phyloP scores from a whole-genome alignment of 208 protist genomes.

The Acanthamoeba lenticulata region DNA sequence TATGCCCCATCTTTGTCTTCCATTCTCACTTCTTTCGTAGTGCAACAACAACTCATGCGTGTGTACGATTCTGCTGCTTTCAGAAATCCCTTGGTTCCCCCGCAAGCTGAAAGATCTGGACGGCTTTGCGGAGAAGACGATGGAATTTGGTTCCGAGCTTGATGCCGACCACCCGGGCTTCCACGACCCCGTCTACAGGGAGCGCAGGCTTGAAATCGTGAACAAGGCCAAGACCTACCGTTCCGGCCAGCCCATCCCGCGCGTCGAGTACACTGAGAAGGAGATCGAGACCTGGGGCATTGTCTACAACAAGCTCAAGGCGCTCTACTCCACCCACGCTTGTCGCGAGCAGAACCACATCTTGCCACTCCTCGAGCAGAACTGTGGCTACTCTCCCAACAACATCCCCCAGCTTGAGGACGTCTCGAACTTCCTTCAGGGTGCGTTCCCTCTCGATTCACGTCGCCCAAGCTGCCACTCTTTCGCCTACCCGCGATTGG shows the following conservation, averaged over 20 bases:
- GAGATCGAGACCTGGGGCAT: conserved; percentile 92
- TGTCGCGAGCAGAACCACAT: conserved; percentile 94
- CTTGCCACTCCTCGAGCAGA: conserved; percentile 93
- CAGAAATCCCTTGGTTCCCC: conserved; percentile 83
- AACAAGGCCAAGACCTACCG: conserved; percentile 24
- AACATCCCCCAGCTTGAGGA: conserved; percentile 95
- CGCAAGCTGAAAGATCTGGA: conserved; percentile 89
- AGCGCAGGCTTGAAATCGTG: conserved; percentile 86
- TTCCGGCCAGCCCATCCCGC: conserved; percentile 89
- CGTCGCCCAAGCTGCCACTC: not conserved
- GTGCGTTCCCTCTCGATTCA: not conserved
- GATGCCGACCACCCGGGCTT: conserved; percentile 95
- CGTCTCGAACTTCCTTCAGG: conserved; percentile 93
- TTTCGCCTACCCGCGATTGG: not conserved
- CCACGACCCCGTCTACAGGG: conserved; percentile 93
- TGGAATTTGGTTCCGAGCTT: conserved; percentile 93
- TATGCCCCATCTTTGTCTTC: not conserved
- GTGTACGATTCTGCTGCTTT: not conserved
- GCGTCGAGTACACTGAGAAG: conserved; percentile 93
- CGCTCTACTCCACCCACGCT: conserved; percentile 93
- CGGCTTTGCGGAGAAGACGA: conserved; percentile 87
- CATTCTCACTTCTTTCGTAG: not conserved
- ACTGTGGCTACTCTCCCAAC: conserved; percentile 91
- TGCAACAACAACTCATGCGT: not conserved
- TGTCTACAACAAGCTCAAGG: conserved; percentile 87